phyloP scores from a whole-genome alignment of 192 early-diverging fungal species.

The Glomus cerebriforme region DNA sequence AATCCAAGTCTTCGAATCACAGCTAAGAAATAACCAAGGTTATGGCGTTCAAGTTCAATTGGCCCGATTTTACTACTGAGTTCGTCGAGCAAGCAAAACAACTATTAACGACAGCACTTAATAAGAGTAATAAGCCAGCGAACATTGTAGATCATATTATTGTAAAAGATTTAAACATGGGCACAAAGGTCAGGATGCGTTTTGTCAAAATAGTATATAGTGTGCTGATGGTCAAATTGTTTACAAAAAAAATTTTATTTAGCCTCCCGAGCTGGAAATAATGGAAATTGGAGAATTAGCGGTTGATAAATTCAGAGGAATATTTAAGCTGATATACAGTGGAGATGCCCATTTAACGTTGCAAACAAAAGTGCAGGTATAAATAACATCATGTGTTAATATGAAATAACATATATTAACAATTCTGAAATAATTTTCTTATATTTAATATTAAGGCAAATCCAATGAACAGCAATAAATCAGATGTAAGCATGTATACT shows the following conservation, averaged over 20 bases:
- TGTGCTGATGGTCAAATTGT: neutral
- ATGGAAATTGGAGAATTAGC: slow-evolving; percentile 95
- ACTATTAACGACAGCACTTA: slow-evolving; percentile 88
- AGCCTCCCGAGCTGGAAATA: slow-evolving; percentile 96
- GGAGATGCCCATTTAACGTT: slow-evolving; percentile 93
- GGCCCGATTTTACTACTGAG: slow-evolving; percentile 85
- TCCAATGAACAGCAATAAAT: slow-evolving; percentile 63
- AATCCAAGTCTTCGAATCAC: too few relatives aligned
- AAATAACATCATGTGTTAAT: neutral
- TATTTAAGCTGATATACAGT: slow-evolving; percentile 92
- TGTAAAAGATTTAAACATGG: slow-evolving; percentile 94
- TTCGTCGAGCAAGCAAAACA: slow-evolving; percentile 86
- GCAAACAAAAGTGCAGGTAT: slow-evolving; percentile 91
- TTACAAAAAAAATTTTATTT: neutral
- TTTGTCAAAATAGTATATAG: neutral
- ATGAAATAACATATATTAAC: neutral
- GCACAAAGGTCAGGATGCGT: slow-evolving; percentile 63
- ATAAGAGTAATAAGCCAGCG: slow-evolving; percentile 90
- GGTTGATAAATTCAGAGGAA: slow-evolving; percentile 91
- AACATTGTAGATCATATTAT: slow-evolving; percentile 92
- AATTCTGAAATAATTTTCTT: neutral
- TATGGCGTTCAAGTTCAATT: slow-evolving; percentile 97
- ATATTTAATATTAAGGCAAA: slow-evolving; percentile 63
- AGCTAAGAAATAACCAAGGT: neutral
- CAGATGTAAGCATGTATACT: slow-evolving; percentile 63